Evolutionary conservation across 306 rosid species (phyloP), one percentile per base, ranked within the genome.

Genomic region (Lablab purpureus): DNA sequence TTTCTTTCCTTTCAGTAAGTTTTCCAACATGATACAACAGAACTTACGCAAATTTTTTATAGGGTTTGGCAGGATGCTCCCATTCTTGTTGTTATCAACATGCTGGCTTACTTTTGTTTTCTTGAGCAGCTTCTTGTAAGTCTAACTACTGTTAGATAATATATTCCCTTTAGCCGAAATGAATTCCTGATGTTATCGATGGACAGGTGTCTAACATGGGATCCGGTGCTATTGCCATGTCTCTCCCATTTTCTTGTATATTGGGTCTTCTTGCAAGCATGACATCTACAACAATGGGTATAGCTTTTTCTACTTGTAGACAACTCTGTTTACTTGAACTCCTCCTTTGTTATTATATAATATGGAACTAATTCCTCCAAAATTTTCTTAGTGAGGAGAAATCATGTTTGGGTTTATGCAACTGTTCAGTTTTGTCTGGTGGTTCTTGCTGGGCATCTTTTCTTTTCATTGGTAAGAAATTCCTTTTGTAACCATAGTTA

Each of bases 281-380:
- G 90, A 80, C 98, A 30, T 78, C 98, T 54, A 84, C 89, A 46
- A 88, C 97, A 68, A 93, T 91, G 93, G 97, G 98, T 91, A 78
- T 21, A 83, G 23, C 46, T 72, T 80, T 41, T 68, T 77, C 40
- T 49, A 78, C 41, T 64, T 25, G 58, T 40, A 1, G 55, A 66
- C 64, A 70, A 58, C 49, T 10, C 22, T 73, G 12, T 43, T 63
- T 40, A 34, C 73, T 68, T 78, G 59, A 70, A 78, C 30, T 28
- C 40, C 5, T 59, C 62, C 59, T 68, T 46, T 18, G 15, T 10
- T 34, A 19, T 64, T 63, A 13, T 56, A 10, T 36, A 66, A 10
- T 45, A 28, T 27, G 65, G 55, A 18, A 82, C 71, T 71, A 64
- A 82, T 69, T 77, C 27, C 64, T 80, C 19, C 65, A 40, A 74